Percentiles rank a stretch among this genome's conserved stretches.
Evolutionary conservation across 2,329 filamentous ascomycete species (phyloP).

Genomic region (Leptographium lundbergii): DNA sequence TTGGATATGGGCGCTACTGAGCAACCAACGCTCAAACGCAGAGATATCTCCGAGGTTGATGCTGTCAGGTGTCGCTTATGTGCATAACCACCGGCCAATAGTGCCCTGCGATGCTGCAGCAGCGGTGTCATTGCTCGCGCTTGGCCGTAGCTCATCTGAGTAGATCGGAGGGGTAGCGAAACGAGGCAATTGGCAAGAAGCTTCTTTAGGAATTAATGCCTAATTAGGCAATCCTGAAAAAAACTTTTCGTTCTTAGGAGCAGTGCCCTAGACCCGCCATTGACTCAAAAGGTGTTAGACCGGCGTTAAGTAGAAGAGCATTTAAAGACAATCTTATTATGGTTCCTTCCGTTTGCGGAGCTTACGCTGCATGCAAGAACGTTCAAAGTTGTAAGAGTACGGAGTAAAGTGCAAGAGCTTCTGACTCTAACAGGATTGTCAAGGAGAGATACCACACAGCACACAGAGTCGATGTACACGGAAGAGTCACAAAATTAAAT

Average conservation of each 20-base stretch:
- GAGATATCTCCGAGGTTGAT: not conserved
- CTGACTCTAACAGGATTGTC: not conserved
- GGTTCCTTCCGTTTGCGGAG: not conserved
- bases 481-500: not conserved
- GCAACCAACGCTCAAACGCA: not conserved
- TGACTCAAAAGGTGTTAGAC: not conserved
- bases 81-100: conserved; percentile 2
- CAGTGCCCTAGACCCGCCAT: not conserved
- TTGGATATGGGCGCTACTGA: conserved; percentile 7
- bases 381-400: not conserved
- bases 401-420: not conserved
- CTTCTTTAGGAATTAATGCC: conserved; percentile 5
- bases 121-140: conserved; percentile 5
- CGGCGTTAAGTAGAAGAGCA: not conserved
- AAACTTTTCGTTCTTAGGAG: not conserved
- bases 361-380: not conserved
- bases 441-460: not conserved
- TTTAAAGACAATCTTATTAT: not conserved
- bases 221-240: not conserved
- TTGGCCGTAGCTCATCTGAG: not conserved
- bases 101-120: conserved; percentile 1
- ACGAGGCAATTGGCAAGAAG: not conserved
- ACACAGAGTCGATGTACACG: no score
- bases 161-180: not conserved
- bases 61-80: conserved; percentile 6